Evolutionary conservation across 176 grass and related monocot species (phyloP), one percentile per base, ranked within the genome.

Genomic region (Carex littledalei): DNA sequence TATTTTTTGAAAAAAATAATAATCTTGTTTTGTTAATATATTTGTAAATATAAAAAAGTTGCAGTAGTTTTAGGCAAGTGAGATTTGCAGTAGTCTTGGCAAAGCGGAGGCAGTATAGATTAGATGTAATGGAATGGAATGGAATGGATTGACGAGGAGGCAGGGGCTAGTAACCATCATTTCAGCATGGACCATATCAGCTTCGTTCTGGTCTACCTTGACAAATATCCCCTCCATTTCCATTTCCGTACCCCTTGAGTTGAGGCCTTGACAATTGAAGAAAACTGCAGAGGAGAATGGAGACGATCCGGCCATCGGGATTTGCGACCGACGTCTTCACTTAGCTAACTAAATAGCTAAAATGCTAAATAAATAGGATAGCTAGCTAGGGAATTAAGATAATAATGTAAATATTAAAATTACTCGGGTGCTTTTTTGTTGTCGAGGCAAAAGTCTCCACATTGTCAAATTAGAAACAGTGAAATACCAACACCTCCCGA

Each of bases 381-480:
- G 1, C 1, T 39, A 32, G 7, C 55, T 18, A 14, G 1, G 39
- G 54, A 11, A 37, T 2, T 35, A 56, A 61, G 3, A 39, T 15
- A 59, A 62, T 55, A 80, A 1, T 26, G 0, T 5, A 26, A 80
- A 55, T 80, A 80, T 35, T 35, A 18, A 34, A 32, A 32, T 6
- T 34, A 17, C 4, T 24, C 24, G 24, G 24, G 4, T 67, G 24
- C 3, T 49, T 31, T 67, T 83, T 83, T n/a, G 52, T 61, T 63
- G 63, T 66, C 81, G 74, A 78, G 74, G 74, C 12, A 54, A 67
- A 83, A 83, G 81, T 83, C 81, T 69, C n/a, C 5, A 35, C 81
- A 59, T 68, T 69, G 81, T 83, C 81, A 64, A 83, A 63, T 61
- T 35, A 35, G 2, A 4, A 26, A 26, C 26, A 26, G 26, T 26